Evolutionary conservation across 75 land plant species (phyloP), one percentile per base, ranked within the genome.

Genomic region (Azolla pinnata): DNA sequence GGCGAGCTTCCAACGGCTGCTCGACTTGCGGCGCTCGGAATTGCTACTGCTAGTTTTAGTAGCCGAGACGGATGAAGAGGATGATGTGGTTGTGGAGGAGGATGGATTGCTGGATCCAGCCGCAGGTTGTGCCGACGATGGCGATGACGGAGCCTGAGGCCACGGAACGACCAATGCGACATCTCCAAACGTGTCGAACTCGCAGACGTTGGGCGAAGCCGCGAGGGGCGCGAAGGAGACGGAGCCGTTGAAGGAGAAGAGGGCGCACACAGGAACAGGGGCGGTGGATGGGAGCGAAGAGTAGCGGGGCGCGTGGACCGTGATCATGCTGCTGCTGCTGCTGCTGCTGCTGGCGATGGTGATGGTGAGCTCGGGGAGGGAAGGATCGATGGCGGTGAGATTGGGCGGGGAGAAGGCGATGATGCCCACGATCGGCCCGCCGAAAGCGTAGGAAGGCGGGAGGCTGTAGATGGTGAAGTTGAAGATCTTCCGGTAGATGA

Each of bases 401-500:
- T 52, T 52, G 54, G 24, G 54, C 24, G 18, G 18, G 54, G 54
- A 19, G 29, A 25, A 52, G 54, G 24, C 24, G 54, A 27, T 29
- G 2, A 46, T 46, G 2, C 49, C 49, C 4, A 46, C 49, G 17
- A 46, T 23, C n/a, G 49, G 49, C 10, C 49, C 49, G 2, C 49
- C 49, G 21, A 46, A 46, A 2, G n/a, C 23, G 17, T 46, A 46
- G 2, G n/a, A 3, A 14, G 49, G 49, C 4, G 49, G 49, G 23
- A 46, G 49, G 2, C 23, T 46, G 14, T 46, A 46, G 49, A 46
- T 14, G 2, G 49, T 46, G 21, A 46, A 46, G 17, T 23, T 46
- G 2, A 23, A 46, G n/a, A 17, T 46, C 17, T 46, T 17, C 23
- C 49, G 49, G 21, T 46, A 46, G 3, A 46, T 17, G 23, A 46